A percentile compares a stretch with the other conserved stretches of the same genome.
These are phyloP conservation scores for Populus simonii DNA, from an alignment of 345 rosid species.

Conservation along the genomic window DNA sequence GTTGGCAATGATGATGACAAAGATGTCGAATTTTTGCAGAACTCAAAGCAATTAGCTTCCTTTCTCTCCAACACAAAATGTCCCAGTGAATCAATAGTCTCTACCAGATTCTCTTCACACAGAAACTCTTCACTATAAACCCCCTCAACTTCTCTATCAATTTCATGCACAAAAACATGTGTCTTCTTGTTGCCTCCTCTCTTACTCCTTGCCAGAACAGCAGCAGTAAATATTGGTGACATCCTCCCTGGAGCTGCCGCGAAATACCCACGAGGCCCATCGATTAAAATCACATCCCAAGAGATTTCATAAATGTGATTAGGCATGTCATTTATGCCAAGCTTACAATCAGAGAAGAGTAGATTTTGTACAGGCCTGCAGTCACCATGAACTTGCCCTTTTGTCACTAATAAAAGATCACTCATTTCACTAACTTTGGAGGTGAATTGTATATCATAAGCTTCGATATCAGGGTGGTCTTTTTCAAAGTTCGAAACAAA, in stretches of 20 bases:
- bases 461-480: slow-evolving; percentile 57
- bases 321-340: slow-evolving; percentile 78
- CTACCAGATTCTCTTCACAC: slow-evolving; percentile 63
- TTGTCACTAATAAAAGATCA: slow-evolving; percentile 37
- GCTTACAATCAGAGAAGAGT: slow-evolving; percentile 73
- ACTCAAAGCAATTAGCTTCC: slow-evolving; percentile 24
- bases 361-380: slow-evolving; percentile 91
- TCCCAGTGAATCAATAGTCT: slow-evolving; percentile 50
- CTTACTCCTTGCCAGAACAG: slow-evolving; percentile 71
- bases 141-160: slow-evolving; percentile 63
- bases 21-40: slow-evolving; percentile 48
- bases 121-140: slow-evolving; percentile 64
- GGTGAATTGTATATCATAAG: slow-evolving; percentile 72
- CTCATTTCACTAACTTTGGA: slow-evolving; percentile 60
- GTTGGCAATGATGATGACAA: slow-evolving; percentile 9
- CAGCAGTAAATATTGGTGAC: slow-evolving; percentile 81
- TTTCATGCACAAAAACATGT: slow-evolving; percentile 80
- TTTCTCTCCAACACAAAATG: slow-evolving; percentile 48
- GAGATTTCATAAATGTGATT: slow-evolving; percentile 70
- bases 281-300: slow-evolving; percentile 81
- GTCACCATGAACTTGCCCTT: slow-evolving; percentile 37
- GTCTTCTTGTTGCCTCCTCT: slow-evolving; percentile 34
- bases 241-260: slow-evolving; percentile 69
- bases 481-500: slow-evolving; percentile 59
- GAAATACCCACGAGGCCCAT: slow-evolving; percentile 73